These are phyloP conservation scores for Panellus pusillus DNA, from an alignment of 768 basidiomycete species.

Conservation along the genomic window DNA sequence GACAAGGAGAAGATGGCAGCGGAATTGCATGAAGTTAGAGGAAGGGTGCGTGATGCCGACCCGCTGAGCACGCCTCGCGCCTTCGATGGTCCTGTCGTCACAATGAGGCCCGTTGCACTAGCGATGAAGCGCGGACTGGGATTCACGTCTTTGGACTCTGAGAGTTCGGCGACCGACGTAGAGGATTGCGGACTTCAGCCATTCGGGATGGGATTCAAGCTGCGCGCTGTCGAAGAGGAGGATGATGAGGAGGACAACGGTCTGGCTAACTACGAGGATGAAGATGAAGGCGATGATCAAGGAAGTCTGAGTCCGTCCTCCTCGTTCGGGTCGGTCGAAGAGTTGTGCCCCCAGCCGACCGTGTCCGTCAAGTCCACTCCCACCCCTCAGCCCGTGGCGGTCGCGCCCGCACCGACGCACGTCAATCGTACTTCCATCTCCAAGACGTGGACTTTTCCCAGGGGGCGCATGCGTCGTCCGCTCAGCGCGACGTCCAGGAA, in stretches of 20 bases:
- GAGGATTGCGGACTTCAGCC: slow-evolving; percentile 48
- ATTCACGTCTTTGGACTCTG: slow-evolving; percentile 63
- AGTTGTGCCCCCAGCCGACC: slow-evolving; percentile 35
- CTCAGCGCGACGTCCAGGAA: slow-evolving; percentile 40
- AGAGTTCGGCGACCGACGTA: slow-evolving; percentile 67
- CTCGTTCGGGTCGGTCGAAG: slow-evolving; percentile 56
- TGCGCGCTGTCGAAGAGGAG: slow-evolving; percentile 62
- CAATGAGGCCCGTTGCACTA: slow-evolving; percentile 23
- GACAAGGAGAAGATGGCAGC: slow-evolving; percentile 42
- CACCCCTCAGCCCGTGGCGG: slow-evolving; percentile 26
- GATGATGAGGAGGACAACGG: slow-evolving; percentile 56
- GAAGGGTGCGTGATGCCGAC: slow-evolving; percentile 29
- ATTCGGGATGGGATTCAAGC: slow-evolving; percentile 41
- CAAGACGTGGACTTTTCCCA: slow-evolving; percentile 72
- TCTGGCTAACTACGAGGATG: slow-evolving; percentile 69
- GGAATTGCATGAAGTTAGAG: slow-evolving; percentile 59
- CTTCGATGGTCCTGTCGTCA: slow-evolving; percentile 27
- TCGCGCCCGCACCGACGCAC: slow-evolving; percentile 30
- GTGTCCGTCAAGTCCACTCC: slow-evolving; percentile 22
- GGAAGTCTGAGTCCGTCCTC: slow-evolving; percentile 45
- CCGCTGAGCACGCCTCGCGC: slow-evolving; percentile 43
- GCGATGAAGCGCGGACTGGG: slow-evolving; percentile 48
- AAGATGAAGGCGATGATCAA: slow-evolving; percentile 51
- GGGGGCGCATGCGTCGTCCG: slow-evolving; percentile 23
- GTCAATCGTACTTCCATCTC: slow-evolving; percentile 46